Conservation (phyloP, 495 filamentous ascomycete species). For the Rhypophila decipiens region DNA sequence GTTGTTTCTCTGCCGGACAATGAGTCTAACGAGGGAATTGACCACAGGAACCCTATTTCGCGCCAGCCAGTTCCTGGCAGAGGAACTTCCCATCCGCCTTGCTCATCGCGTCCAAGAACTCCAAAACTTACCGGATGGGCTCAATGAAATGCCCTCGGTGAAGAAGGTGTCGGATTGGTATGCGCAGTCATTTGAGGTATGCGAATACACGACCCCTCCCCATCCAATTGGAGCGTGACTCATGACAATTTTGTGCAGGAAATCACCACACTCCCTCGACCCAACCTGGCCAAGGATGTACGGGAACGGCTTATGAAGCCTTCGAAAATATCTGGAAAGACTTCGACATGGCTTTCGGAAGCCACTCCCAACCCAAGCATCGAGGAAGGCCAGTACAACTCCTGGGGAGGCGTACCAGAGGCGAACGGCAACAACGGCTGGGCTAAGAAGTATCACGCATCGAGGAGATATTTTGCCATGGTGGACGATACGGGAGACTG, state of each 20-base stretch:
- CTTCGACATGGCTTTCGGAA: slow-evolving; percentile 65
- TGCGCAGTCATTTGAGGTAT: slow-evolving; percentile 97
- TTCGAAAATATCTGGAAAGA: slow-evolving; percentile 50
- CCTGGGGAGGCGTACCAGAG: slow-evolving; percentile 46
- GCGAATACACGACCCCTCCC: slow-evolving; percentile 10
- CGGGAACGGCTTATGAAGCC: slow-evolving; percentile 72
- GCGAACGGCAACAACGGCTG: slow-evolving; percentile 39
- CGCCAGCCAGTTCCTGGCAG: slow-evolving; percentile 95
- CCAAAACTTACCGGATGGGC: slow-evolving; percentile 85
- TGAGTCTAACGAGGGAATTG: slow-evolving; percentile 1
- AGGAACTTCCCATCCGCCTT: slow-evolving; percentile 94
- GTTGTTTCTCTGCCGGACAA: slow-evolving; percentile 2
- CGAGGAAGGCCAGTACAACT: slow-evolving; percentile 78
- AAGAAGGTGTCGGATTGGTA: slow-evolving; percentile 96
- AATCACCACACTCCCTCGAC: slow-evolving; percentile 77
- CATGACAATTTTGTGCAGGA: slow-evolving; percentile 50
- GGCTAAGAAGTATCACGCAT: slow-evolving; percentile 42
- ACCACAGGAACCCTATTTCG: slow-evolving; percentile 82
- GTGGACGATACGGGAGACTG: slow-evolving; percentile 84
- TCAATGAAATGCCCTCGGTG: slow-evolving; percentile 98
- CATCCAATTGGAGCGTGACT: slow-evolving; percentile 14
- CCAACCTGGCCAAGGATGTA: slow-evolving; percentile 68
- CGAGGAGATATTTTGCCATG: slow-evolving; percentile 81
- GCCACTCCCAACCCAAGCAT: slow-evolving; percentile 87
- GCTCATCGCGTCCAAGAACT: slow-evolving; percentile 95